Base-by-base conservation (phyloP, 1,284 basidiomycete species). In the Chalciporus sp. region DNA sequence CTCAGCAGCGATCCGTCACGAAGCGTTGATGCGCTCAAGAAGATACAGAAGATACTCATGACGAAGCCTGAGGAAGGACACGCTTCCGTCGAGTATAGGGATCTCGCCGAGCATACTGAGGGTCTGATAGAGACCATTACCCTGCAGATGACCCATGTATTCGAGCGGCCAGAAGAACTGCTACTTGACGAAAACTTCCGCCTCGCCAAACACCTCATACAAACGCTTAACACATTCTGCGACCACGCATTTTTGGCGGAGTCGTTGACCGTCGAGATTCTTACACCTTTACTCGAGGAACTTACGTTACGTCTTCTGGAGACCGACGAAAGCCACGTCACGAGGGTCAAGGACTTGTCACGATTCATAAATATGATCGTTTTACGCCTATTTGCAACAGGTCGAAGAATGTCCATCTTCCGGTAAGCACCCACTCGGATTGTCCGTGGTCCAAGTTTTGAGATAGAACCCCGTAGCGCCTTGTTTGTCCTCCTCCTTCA, bases 331-430 rank as follows among this genome's bases (percentile, higher is more conserved):
- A 92, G 85, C 58, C 72, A 74, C 19, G 77, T 88, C 50, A 82
- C 80, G 66, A 85, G 90, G 62, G 81, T 94, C 53, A 91, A 94
- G 71, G 90, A 97, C 71, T 70, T 97, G 61, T 95, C 95, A 19
- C 87, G 94, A 55, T 98, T 97, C 72, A 94, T 99, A 73, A 99
- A 99, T 73, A 96, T 98, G 88, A 95, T 99, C 55, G 91, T 99
- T 55, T 79, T 99, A 51, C 87, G 95, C 28, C 74, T 96, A 49
- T 96, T 99, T 73, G 90, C 94, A 31, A 95, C 94, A 14, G 92
- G 92, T 29, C 82, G 94, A 61, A 83, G 92, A 56, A 95, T 96
- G 80, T 86, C 92, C 0, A 90, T 98, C 47, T 97, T 98, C 76
- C 84, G 92, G 90, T 94, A 61, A 65, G 86, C 70, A 26, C 37